Evolutionary conservation across 768 basidiomycete species (phyloP), one percentile per base, ranked within the genome.

Genomic region (Mycena kentingensis): DNA sequence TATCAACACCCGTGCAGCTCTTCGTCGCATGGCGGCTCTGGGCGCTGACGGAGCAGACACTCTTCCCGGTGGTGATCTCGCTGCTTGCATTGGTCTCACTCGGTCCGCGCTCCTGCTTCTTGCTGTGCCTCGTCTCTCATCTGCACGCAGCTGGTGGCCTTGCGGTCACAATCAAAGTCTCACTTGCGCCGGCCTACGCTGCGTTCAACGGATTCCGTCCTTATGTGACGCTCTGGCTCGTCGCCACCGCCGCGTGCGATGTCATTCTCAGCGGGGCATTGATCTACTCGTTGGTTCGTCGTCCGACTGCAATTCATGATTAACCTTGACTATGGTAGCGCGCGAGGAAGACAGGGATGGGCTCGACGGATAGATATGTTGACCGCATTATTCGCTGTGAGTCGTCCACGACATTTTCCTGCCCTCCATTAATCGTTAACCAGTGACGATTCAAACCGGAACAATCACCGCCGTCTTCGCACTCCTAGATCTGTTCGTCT

Each of bases 1-100:
- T 61, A 37, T 61, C 60, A 5, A 61, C 58, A 2, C 60, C 60
- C 8, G 29, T 61, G 18, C 60, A 61, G 32, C 46, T 61, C 5
- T 61, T 61, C 44, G 27, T 56, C 16, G 57, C 57, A 5, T 61
- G 54, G 53, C 37, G 60, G 28, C 13, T 59, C 1, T 21, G 45
- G 37, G 16, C 31, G 1, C 18, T 59, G 18, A 59, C 49, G 1
- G 16, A 41, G 3, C 47, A 39, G 4, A 29, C 22, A 18, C 1
- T 49, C 27, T 26, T 52, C 12, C 51, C 55, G 3, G 18, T 13
- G 13, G 8, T 49, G 5, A 49, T 57, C 25, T 12, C 7, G 3
- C 0, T 49, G 12, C 47, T 48, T 2, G 19, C 55, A 16, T 3
- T 57, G 5, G 21, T 49, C 11, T 57, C 55, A 16, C 28, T 57